phyloP scores from a whole-genome alignment of 2,329 filamentous ascomycete genomes.

The Gnomoniopsis sp. region DNA sequence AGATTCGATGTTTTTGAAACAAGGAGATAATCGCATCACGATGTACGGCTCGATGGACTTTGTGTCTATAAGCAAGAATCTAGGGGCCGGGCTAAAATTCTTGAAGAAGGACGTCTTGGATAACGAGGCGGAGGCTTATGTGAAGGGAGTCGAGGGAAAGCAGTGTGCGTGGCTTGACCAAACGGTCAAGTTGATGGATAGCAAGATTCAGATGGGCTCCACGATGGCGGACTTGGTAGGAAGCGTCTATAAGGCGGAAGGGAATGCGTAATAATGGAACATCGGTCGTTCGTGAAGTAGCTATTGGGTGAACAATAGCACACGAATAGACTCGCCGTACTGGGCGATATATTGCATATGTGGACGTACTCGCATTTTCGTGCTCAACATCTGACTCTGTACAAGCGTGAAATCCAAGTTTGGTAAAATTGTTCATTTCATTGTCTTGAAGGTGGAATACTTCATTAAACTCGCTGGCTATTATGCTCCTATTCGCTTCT shows the following conservation, averaged over 20 bases:
- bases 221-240: conserved; percentile 6
- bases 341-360: too few relatives aligned
- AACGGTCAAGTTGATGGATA: conserved; percentile 7
- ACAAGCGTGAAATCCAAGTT: too few relatives aligned
- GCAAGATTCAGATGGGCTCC: conserved; percentile 4
- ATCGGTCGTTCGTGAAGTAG: not conserved
- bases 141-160: not conserved
- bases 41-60: conserved; percentile 2
- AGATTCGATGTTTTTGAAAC: not conserved
- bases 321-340: too few relatives aligned
- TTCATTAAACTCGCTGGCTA: too few relatives aligned
- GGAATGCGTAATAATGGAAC: not conserved
- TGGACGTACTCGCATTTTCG: too few relatives aligned
- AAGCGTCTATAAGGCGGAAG: conserved; percentile 2
- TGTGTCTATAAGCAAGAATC: conserved; percentile 4
- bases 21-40: not conserved
- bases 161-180: conserved; percentile 9
- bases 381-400: too few relatives aligned
- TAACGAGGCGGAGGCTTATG: not conserved
- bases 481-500: too few relatives aligned
- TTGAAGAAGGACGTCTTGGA: conserved; percentile 1
- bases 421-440: too few relatives aligned
- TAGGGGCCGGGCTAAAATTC: conserved; percentile 3
- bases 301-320: too few relatives aligned
- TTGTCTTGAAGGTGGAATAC: too few relatives aligned